Base-by-base conservation (phyloP, 2,329 filamentous ascomycete species). In the Aspergillus clavatus region DNA sequence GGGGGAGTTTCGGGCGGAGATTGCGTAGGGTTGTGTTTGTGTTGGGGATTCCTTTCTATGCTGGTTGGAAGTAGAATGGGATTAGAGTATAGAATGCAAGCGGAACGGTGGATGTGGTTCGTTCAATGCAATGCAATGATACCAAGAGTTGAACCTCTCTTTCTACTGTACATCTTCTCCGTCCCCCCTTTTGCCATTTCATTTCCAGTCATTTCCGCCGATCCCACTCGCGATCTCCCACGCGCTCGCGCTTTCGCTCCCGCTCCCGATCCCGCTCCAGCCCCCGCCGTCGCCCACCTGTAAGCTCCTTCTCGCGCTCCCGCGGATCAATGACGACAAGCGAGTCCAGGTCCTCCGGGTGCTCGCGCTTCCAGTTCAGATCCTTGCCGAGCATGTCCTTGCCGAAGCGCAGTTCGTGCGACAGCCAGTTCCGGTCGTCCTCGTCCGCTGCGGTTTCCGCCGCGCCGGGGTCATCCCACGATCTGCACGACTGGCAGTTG, bases 311-410 rank as follows among this genome's bases (percentile, higher is more conserved):
- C 36, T 86, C 85, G 65, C 87, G 89, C 65, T 90, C 88, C 45
- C 88, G 75, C 1, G 90, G 90, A 72, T 98, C 93, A 66, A 97
- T 96, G 3, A 97, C 89, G 37, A 95, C 81, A 35, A 95, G 68
- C n/a, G 62, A 65, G 50, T 71, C 68, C 3, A 50, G 55, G 59
- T 96, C 88, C 46, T 96, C 89, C 60, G 93, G 89, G 43, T 91
- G 90, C 68, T 93, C 90, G 69, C 82, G 84, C 62, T 91, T 88
- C 78, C 93, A 95, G 42, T 80, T 88, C 42, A 97, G 69, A 67
- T 97, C 82, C 63, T 97, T 97, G 16, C 93, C 93, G 5, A 96
- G 69, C 53, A 84, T 86, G 58, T 97, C 93, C 50, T 90, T 93
- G 28, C 85, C 86, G 65, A 96, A 97, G 37, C 80, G 87, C 27